Evolutionary conservation across 2,329 filamentous ascomycete genomes (phyloP).

Genomic region (Tolypocladium ophioglossoides): DNA sequence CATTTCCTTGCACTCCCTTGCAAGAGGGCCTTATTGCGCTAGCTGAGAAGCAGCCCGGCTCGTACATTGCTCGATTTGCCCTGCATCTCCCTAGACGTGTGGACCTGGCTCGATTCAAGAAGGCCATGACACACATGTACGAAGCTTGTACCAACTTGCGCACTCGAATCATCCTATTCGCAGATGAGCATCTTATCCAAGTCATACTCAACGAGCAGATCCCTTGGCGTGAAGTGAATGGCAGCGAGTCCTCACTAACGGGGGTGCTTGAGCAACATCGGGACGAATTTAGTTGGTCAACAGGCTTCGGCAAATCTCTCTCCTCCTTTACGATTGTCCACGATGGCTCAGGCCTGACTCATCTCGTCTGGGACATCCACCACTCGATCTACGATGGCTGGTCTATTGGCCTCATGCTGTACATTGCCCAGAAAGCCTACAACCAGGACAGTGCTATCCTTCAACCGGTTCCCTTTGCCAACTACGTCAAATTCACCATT

Average conservation of each 20-base stretch:
- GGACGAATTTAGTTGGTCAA: background rate
- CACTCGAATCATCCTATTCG: conserved; percentile 5
- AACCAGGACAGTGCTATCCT: background rate
- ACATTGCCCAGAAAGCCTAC: conserved; percentile 3
- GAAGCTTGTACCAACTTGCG: conserved; percentile 4
- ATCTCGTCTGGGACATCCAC: conserved; percentile 12
- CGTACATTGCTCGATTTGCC: conserved; percentile 22
- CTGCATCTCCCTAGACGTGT: conserved; percentile 8
- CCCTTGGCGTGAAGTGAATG: background rate
- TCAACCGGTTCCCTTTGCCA: background rate
- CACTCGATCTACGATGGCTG: conserved; percentile 15
- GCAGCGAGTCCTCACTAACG: background rate
- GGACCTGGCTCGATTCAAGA: conserved; percentile 14
- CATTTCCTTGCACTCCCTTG: conserved; percentile 26
- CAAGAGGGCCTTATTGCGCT: conserved; percentile 28
- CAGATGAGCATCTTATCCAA: conserved; percentile 3
- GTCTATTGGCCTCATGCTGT: conserved; percentile 4
- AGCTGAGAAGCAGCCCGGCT: conserved; percentile 16
- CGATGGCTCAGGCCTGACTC: background rate
- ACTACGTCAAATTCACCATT: conserved; percentile 3
- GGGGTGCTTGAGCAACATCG: background rate
- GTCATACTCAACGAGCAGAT: background rate
- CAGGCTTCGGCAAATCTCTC: background rate
- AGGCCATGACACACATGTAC: conserved; percentile 13
- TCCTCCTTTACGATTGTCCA: background rate